Base-by-base conservation (phyloP, 768 basidiomycete species). In the Rhodosporidiobolus odoratus region DNA sequence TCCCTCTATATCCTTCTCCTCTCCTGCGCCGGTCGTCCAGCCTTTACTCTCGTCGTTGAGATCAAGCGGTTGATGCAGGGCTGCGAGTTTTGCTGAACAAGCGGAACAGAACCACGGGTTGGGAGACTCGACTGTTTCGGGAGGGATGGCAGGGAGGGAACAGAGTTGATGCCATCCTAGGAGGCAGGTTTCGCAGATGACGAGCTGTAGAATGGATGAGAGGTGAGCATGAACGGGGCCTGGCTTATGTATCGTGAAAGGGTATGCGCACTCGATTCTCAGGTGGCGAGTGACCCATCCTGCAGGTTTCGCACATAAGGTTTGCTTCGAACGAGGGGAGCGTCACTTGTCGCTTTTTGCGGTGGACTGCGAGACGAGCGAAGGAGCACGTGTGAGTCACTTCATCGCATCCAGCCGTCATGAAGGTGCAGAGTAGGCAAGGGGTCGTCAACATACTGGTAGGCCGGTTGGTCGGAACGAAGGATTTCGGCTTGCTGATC, bases 131-230 rank as follows among this genome's bases (percentile, higher is more conserved):
- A 73, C 68, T 19, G 67, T 30, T 10, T 63, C 57, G 50, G 56
- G 58, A n/a, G 43, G 30, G 32, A 73, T 60, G 13, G 21, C n/a
- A 8, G 72, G 72, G 13, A 37, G 7, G 35, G 50, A 21, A 47
- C 72, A 73, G 27, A 73, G 60, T 30, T 73, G 72, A 41, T 73
- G 72, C 35, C 37, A 73, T 16, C 72, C 68, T 21, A 54, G 54
- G 52, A 61, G 56, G 57, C 72, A 73, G 9, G 61, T 23, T 2
- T 73, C 72, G 58, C 72, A 73, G 52, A 73, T 73, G 16, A 73
- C 72, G 65, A 73, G 68, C 52, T 68, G 64, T 13, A 40, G n/a
- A 2, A 6, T 8, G 25, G 43, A 12, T 7, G 8, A 8, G 41
- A 6, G n/a, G 21, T 23, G 35, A 30, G n/a, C n/a, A 32, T 1